These are phyloP conservation scores for Shiraia bambusicola DNA, from an alignment of 2,329 filamentous ascomycete genomes.

Conservation along the genomic window DNA sequence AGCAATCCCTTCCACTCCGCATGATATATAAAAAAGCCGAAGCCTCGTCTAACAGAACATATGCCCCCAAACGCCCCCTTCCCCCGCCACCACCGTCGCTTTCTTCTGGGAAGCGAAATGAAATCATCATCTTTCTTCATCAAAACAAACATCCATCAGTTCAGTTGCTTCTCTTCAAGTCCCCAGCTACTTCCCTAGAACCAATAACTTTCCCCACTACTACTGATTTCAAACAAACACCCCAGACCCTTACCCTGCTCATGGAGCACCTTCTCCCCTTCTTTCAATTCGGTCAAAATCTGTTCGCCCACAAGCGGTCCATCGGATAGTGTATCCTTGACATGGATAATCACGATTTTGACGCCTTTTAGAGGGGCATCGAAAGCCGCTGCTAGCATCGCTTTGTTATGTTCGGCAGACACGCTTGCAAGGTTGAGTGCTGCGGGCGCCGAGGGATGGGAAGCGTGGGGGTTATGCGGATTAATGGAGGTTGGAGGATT, in stretches of 20 bases:
- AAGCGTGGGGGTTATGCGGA: conserved; percentile 4
- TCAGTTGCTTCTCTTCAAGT: too few relatives aligned
- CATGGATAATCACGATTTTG: conserved; percentile 84
- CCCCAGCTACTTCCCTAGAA: conserved; percentile 35
- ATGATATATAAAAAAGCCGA: too few relatives aligned
- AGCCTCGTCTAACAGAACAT: too few relatives aligned
- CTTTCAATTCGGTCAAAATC: conserved; percentile 69
- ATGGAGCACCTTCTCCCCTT: conserved; percentile 56
- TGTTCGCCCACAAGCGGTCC: conserved; percentile 63
- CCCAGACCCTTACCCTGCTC: conserved; percentile 64
- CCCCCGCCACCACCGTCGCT: too few relatives aligned
- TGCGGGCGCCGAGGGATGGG: conserved; percentile 26
- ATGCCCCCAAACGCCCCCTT: too few relatives aligned
- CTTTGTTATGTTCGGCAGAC: conserved; percentile 30
- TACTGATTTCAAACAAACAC: conserved; percentile 75
- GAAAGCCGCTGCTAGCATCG: conserved; percentile 29
- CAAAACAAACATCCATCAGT: background rate
- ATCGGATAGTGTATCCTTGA: conserved; percentile 83
- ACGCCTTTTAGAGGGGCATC: conserved; percentile 65
- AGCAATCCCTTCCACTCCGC: too few relatives aligned
- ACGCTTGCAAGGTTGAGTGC: conserved; percentile 26
- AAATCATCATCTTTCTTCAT: too few relatives aligned
- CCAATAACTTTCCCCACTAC: conserved; percentile 61
- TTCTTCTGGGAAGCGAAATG: too few relatives aligned
- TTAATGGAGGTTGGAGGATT: conserved; percentile 24